Evolutionary conservation across 441 rosid genomes (phyloP).

Genomic region (Aleurites moluccanus): DNA sequence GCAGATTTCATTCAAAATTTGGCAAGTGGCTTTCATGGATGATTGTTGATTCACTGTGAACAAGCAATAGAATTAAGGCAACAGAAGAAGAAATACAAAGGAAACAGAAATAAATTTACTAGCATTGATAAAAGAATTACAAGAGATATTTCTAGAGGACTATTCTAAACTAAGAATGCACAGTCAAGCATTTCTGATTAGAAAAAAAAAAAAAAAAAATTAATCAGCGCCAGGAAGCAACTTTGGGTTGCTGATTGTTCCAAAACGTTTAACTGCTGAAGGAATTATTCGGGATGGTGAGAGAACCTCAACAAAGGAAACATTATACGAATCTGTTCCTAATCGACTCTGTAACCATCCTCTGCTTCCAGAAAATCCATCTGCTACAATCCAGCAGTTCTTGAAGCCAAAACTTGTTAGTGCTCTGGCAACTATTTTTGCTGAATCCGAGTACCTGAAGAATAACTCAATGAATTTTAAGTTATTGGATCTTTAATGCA

Average conservation of each 20-base stretch:
- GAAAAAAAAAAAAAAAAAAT: not conserved
- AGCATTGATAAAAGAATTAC: slow-evolving; percentile 30
- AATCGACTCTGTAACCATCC: slow-evolving; percentile 90
- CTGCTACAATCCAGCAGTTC: slow-evolving; percentile 69
- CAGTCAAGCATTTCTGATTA: slow-evolving; percentile 10
- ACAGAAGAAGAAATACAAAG: not conserved
- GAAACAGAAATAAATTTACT: not conserved
- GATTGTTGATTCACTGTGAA: no score
- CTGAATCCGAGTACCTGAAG: slow-evolving; percentile 75
- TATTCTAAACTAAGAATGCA: slow-evolving; percentile 23
- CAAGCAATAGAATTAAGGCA: not conserved
- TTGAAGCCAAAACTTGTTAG: slow-evolving; percentile 71
- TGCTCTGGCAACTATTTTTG: slow-evolving; percentile 69
- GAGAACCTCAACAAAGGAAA: slow-evolving; percentile 60
- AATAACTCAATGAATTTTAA: not conserved
- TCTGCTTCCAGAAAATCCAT: slow-evolving; percentile 81
- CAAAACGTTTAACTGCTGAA: slow-evolving; percentile 50
- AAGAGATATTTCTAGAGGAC: slow-evolving; percentile 11
- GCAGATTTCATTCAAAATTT: no score
- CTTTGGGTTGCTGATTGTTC: slow-evolving; percentile 54
- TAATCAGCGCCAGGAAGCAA: slow-evolving; percentile 75
- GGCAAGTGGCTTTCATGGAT: no score
- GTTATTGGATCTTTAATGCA: not conserved
- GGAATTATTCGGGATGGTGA: slow-evolving; percentile 72
- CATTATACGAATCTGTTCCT: slow-evolving; percentile 80